phyloP scores from a whole-genome alignment of 305 asterid species.

The Plantago coronopus region DNA sequence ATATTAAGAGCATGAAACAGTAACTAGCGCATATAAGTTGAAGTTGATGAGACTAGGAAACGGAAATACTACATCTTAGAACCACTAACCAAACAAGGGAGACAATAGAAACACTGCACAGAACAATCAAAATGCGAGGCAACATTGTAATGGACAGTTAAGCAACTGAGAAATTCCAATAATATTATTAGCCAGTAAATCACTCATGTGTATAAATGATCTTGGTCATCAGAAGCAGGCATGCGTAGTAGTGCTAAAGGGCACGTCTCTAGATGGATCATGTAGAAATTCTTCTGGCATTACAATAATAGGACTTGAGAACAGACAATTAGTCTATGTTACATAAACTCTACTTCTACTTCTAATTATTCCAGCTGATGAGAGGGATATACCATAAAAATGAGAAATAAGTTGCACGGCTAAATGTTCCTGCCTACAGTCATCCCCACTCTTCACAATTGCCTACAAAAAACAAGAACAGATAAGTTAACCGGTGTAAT shows the following conservation, averaged over 20 bases:
- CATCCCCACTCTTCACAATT: constrained; percentile 59
- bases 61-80: not conserved
- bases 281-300: not conserved
- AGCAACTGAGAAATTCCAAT: not conserved
- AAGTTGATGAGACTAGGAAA: constrained; percentile 4
- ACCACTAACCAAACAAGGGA: constrained; percentile 5
- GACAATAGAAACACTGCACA: not conserved
- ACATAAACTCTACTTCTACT: constrained; percentile 14
- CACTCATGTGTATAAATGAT: not conserved
- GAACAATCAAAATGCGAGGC: not conserved
- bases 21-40: not conserved
- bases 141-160: not conserved
- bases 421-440: constrained; percentile 55
- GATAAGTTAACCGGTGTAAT: constrained; percentile 17
- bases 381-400: constrained; percentile 50
- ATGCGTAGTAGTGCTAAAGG: not conserved
- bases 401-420: constrained; percentile 80
- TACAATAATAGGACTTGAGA: too few species aligned
- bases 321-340: not conserved
- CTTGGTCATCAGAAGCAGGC: too few species aligned
- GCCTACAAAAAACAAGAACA: constrained; percentile 31
- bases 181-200: not conserved
- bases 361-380: constrained; percentile 3
- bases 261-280: not conserved
- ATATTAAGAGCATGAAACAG: constrained; percentile 12